Percentiles rank a stretch among this genome's conserved stretches.
These are phyloP conservation scores for Lactarius evosmus DNA, from an alignment of 768 basidiomycete genomes.

Conservation along the genomic window DNA sequence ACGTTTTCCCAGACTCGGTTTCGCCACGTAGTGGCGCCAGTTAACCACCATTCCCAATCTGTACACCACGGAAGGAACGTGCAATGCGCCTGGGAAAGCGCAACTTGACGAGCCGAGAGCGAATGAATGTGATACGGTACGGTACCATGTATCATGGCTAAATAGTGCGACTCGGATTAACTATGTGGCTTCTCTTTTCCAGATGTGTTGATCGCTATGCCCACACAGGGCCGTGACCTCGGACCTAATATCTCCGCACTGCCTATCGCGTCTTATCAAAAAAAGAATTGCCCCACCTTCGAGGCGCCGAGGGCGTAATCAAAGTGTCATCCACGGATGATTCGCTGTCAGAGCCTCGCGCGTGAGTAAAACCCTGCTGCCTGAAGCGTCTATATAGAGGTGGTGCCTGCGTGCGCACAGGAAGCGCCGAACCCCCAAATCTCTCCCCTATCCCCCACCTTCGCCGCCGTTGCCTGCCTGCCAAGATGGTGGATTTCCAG, in stretches of 20 bases:
- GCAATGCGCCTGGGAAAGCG: neutral
- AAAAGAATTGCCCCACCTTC: neutral
- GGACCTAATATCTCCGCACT: neutral
- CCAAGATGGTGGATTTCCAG: slow-evolving; percentile 5
- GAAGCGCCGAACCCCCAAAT: neutral
- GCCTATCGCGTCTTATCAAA: neutral
- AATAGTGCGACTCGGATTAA: too few species aligned
- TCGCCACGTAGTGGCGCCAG: neutral
- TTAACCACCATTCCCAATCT: neutral
- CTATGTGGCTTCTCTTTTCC: neutral
- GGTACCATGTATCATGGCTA: too few species aligned
- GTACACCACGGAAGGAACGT: neutral
- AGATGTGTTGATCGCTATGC: neutral
- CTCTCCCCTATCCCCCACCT: neutral
- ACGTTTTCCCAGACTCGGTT: neutral
- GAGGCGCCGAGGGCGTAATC: neutral
- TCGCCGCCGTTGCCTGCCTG: neutral
- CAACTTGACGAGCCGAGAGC: too few species aligned
- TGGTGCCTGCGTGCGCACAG: too few species aligned
- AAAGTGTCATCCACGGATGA: neutral
- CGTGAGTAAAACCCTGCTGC: neutral
- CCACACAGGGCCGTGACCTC: neutral
- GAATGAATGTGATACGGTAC: too few species aligned
- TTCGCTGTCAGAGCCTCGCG: neutral
- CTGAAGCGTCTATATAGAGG: neutral